A percentile compares a stretch with the other conserved stretches of the same genome.
Conservation (phyloP, 331 rosid genomes). For the Erythrophleum ivorense region DNA sequence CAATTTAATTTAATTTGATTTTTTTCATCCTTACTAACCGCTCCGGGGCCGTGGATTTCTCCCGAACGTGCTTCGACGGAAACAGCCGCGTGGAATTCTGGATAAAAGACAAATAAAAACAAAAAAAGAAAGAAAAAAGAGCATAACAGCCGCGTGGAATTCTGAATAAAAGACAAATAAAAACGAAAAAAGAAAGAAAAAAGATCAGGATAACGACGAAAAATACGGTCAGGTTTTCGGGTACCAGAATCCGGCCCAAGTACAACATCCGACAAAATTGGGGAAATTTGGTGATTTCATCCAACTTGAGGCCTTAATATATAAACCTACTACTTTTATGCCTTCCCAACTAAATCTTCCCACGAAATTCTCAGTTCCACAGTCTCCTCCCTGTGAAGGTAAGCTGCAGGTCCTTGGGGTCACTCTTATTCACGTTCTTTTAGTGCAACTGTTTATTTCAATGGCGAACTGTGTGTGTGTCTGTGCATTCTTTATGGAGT, state of each 20-base stretch:
- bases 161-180: too few relatives aligned
- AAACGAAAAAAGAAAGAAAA: not conserved
- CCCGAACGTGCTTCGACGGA: too few relatives aligned
- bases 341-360: slow-evolving; percentile 15
- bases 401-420: not conserved
- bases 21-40: too few relatives aligned
- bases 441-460: slow-evolving; percentile 1
- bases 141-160: too few relatives aligned
- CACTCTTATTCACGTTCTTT: not conserved
- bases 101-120: too few relatives aligned
- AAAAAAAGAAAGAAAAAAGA: not conserved
- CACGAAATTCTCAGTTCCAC: not conserved
- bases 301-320: not conserved
- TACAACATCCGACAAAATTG: not conserved
- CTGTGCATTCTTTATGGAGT: slow-evolving; percentile 19
- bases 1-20: too few relatives aligned
- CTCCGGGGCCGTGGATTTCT: not conserved
- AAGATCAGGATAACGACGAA: not conserved
- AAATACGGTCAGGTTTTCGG: not conserved
- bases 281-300: not conserved
- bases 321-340: not conserved
- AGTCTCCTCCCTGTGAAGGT: slow-evolving; percentile 4
- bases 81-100: too few relatives aligned
- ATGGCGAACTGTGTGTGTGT: not conserved
- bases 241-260: not conserved